These are phyloP conservation scores for Barnettozyma vustinii DNA, from an alignment of 805 yeast species.

Conservation along the genomic window DNA sequence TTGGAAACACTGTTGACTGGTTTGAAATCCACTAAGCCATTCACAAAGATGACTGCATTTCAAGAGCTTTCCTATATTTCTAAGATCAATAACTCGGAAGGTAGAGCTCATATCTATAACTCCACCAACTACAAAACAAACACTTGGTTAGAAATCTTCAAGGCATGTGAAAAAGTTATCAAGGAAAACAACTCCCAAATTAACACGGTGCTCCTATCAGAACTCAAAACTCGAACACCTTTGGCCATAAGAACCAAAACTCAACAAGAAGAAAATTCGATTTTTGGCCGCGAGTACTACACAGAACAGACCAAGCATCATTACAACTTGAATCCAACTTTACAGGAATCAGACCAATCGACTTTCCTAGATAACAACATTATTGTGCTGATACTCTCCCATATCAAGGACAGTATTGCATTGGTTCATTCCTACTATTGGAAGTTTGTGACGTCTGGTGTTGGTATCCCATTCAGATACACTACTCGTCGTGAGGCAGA, in stretches of 20 bases:
- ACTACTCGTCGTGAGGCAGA: constrained; percentile 43
- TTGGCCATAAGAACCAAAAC: background rate
- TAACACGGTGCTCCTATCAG: constrained; percentile 17
- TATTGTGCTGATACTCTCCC: constrained; percentile 9
- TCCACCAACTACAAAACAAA: constrained; percentile 39
- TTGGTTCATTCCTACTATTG: constrained; percentile 13
- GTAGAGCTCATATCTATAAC: constrained; percentile 50
- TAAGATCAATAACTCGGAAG: constrained; percentile 39
- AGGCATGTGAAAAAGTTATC: constrained; percentile 54
- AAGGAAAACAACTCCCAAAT: constrained; percentile 41
- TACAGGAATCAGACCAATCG: constrained; percentile 4
- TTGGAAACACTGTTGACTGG: constrained; percentile 61
- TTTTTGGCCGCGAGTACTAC: constrained; percentile 32
- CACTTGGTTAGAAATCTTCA: constrained; percentile 54
- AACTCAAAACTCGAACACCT: background rate
- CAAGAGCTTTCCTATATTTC: constrained; percentile 70
- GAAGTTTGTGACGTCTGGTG: constrained; percentile 21
- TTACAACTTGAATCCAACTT: constrained; percentile 8
- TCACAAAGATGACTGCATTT: constrained; percentile 60
- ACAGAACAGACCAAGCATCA: constrained; percentile 12
- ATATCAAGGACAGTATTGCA: constrained; percentile 6
- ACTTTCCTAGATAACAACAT: constrained; percentile 18
- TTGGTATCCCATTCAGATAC: constrained; percentile 27
- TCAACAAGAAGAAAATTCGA: constrained; percentile 16
- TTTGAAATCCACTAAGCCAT: constrained; percentile 43